Evolutionary conservation across 2,329 filamentous ascomycete species (phyloP).

Genomic region (Aspergillus piperis): DNA sequence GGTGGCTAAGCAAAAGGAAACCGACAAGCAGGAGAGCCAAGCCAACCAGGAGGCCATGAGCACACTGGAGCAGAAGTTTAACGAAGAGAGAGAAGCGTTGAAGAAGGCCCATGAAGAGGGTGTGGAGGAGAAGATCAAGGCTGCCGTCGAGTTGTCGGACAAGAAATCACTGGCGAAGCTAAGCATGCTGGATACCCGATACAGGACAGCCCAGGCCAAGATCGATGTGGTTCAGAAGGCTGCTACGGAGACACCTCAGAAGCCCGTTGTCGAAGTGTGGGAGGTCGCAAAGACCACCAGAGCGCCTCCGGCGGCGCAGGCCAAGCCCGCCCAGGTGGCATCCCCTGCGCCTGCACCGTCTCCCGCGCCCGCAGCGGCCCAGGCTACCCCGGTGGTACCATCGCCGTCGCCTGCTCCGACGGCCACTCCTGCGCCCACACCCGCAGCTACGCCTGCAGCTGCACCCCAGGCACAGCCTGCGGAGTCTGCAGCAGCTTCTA

Average conservation of each 20-base stretch:
- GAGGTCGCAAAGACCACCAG: constrained; percentile 71
- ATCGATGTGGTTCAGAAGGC: constrained; percentile 77
- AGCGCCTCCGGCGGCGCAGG: constrained; percentile 44
- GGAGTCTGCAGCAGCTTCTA: constrained; percentile 13
- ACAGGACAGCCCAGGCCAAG: constrained; percentile 67
- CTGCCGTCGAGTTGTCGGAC: constrained; percentile 68
- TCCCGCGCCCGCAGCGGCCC: constrained; percentile 13
- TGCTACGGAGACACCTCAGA: constrained; percentile 79
- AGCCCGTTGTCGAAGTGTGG: constrained; percentile 84
- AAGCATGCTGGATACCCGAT: constrained; percentile 75
- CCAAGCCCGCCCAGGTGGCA: constrained; percentile 28
- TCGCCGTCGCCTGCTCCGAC: constrained; percentile 14
- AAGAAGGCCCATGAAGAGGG: constrained; percentile 56
- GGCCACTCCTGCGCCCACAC: neutral
- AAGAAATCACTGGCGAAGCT: constrained; percentile 74
- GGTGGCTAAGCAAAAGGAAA: constrained; percentile 43
- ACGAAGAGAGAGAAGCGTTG: constrained; percentile 43
- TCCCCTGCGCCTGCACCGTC: constrained; percentile 19
- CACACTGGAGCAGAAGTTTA: constrained; percentile 42
- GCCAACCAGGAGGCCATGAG: constrained; percentile 40
- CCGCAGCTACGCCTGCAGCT: constrained; percentile 1
- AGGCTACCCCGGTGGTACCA: constrained; percentile 10
- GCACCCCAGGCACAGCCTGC: constrained; percentile 14
- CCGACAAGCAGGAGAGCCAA: constrained; percentile 43
- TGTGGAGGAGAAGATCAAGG: constrained; percentile 58